Conservation (phyloP, 1,284 basidiomycete species). For the Earliella scabrosa region DNA sequence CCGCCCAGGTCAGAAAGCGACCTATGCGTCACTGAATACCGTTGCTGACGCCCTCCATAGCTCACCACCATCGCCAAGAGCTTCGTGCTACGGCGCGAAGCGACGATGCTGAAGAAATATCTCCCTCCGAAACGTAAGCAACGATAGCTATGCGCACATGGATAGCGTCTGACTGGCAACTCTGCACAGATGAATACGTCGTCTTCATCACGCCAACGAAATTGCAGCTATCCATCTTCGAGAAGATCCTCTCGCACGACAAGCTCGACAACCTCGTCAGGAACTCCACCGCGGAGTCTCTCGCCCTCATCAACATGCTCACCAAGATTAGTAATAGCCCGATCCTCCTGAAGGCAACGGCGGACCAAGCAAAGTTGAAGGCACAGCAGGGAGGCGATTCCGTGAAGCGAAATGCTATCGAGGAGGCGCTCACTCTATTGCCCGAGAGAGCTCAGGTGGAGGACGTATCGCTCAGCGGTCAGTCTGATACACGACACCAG, state of each 20-base stretch:
- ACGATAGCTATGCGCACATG: background rate
- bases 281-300: slow-evolving; percentile 75
- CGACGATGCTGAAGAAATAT: slow-evolving; percentile 81
- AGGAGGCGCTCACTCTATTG: slow-evolving; percentile 70
- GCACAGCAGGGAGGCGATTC: slow-evolving; percentile 37
- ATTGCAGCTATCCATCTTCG: slow-evolving; percentile 84
- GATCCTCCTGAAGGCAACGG: slow-evolving; percentile 77
- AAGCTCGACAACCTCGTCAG: slow-evolving; percentile 68
- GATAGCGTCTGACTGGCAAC: background rate
- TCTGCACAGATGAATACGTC: slow-evolving; percentile 85
- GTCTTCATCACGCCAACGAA: slow-evolving; percentile 87
- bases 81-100: slow-evolving; percentile 91
- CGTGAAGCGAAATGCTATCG: slow-evolving; percentile 55
- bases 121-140: slow-evolving; percentile 88
- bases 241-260: slow-evolving; percentile 72
- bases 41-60: slow-evolving; percentile 49
- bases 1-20: slow-evolving; percentile 59
- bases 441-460: slow-evolving; percentile 65
- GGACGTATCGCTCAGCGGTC: slow-evolving; percentile 81
- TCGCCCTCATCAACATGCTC: slow-evolving; percentile 82
- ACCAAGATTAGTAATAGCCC: slow-evolving; percentile 96
- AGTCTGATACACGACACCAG: too few relatives aligned
- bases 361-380: slow-evolving; percentile 58
- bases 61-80: slow-evolving; percentile 79
- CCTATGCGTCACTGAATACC: background rate